phyloP scores from a whole-genome alignment of 1,139 yeast species.

The Candida gigantensis region DNA sequence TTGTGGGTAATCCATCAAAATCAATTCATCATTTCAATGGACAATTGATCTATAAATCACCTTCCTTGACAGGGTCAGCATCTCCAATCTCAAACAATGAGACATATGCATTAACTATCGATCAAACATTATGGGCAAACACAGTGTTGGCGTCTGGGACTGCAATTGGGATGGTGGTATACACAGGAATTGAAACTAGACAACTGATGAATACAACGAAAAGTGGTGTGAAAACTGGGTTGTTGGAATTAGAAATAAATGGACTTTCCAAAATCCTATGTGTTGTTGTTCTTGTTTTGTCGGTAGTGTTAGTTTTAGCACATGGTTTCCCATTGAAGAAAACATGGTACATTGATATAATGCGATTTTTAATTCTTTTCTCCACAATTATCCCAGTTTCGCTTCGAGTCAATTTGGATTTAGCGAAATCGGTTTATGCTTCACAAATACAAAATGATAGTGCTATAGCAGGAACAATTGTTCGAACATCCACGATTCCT shows the following conservation, averaged over 20 bases:
- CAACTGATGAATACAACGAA: slow-evolving; percentile 91
- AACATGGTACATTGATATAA: slow-evolving; percentile 85
- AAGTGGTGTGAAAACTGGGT: slow-evolving; percentile 88
- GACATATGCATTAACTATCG: slow-evolving; percentile 72
- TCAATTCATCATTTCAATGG: slow-evolving; percentile 83
- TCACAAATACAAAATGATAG: slow-evolving; percentile 89
- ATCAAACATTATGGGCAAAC: slow-evolving; percentile 97
- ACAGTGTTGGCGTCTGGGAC: slow-evolving; percentile 94
- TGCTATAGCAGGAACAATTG: slow-evolving; percentile 82
- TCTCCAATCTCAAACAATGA: slow-evolving; percentile 34
- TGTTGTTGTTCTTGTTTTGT: slow-evolving; percentile 76
- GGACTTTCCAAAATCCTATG: slow-evolving; percentile 85
- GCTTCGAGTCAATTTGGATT: slow-evolving; percentile 86
- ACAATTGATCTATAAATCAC: slow-evolving; percentile 51
- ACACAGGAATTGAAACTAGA: slow-evolving; percentile 91
- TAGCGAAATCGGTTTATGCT: slow-evolving; percentile 95
- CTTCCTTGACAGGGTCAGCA: slow-evolving; percentile 22
- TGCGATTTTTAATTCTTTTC: slow-evolving; percentile 87
- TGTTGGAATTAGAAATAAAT: slow-evolving; percentile 89
- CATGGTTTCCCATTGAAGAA: slow-evolving; percentile 67
- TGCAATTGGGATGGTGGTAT: slow-evolving; percentile 82
- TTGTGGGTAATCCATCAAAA: slow-evolving; percentile 78
- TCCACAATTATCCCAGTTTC: slow-evolving; percentile 97
- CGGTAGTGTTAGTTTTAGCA: slow-evolving; percentile 74
- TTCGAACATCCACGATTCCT: slow-evolving; percentile 95